Conservation (phyloP, 495 filamentous ascomycete species). For the Penicillium manginii region DNA sequence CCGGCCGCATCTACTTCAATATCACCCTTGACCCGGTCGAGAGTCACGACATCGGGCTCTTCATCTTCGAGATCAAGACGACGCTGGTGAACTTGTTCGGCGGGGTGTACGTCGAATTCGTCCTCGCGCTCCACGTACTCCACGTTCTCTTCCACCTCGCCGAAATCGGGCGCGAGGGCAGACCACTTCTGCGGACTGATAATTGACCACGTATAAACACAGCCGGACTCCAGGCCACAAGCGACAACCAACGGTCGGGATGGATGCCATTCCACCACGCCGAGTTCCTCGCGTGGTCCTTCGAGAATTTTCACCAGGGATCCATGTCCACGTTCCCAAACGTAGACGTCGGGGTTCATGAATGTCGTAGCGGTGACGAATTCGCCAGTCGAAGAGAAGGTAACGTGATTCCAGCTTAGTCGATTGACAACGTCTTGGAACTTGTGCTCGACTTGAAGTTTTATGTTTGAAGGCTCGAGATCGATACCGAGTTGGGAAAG, state of each 20-base stretch:
- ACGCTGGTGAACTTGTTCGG: conserved; percentile 91
- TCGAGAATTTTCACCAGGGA: conserved; percentile 95
- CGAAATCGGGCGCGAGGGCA: conserved; percentile 94
- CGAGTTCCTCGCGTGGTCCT: conserved; percentile 91
- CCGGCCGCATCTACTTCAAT: conserved; percentile 51
- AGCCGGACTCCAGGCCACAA: conserved; percentile 84
- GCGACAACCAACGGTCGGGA: conserved; percentile 84
- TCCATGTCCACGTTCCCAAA: conserved; percentile 95
- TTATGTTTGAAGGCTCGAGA: conserved; percentile 58
- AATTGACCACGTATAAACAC: conserved; percentile 92
- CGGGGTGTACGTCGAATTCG: conserved; percentile 96
- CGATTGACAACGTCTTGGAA: conserved; percentile 97
- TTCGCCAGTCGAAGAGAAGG: conserved; percentile 90
- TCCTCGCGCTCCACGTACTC: conserved; percentile 95
- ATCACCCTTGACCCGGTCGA: conserved; percentile 65
- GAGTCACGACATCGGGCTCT: conserved; percentile 81
- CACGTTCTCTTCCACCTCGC: conserved; percentile 96
- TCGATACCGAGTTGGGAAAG: conserved; percentile 53
- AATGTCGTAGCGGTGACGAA: conserved; percentile 86
- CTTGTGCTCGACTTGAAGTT: conserved; percentile 92
- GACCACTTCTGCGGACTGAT: conserved; percentile 94
- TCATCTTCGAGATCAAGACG: conserved; percentile 88
- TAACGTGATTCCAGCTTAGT: conserved; percentile 92
- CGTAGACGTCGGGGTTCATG: conserved; percentile 97
- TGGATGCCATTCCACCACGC: conserved; percentile 96